Evolutionary conservation across 768 basidiomycete species (phyloP), one percentile per base, ranked within the genome.

Genomic region (Hygrophorus russula): DNA sequence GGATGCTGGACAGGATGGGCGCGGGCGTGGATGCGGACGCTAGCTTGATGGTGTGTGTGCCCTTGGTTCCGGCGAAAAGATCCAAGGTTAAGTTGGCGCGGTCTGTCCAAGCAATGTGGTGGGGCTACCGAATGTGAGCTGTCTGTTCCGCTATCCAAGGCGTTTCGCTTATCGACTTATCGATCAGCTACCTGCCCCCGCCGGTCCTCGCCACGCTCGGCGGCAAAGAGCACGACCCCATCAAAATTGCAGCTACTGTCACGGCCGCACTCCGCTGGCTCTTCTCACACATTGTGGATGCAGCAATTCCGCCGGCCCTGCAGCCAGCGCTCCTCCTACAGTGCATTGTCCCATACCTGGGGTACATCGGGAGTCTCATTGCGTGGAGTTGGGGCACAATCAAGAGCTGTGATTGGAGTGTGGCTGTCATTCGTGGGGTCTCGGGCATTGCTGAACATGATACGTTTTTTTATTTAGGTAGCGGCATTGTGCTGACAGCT

Each of bases 331-430:
- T 70, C 9, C 58, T 89, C 4, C 59, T 86, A 7, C 78, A 80
- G 52, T 61, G 71, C 4, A 60, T 85, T 10, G 70, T 80, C 1
- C 84, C 84, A 1, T 79, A 75, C 49, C 59, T 84, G 0, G 80
- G 81, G 5, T 87, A 87, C 52, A 70, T 88, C 36, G 82, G 84
- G 2, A 77, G 75, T 0, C 82, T 88, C 53, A 75, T 90, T 13
- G 77, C 81, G 0, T 89, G 85, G 84, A 76, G 74, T 50, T 90
- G 87, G 88, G 63, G 73, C 28, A 71, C 72, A 2, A 73, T 89
- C 45, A 75, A 74, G 53, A 64, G 71, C n/a, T 88, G 85, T 52
- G 83, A 89, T 59, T 67, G 71, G 55, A 84, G 83, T 24, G 24
- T 3, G 24, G 7, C 3, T 7, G 7, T 24, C 24, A 3, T 24